A percentile compares a stretch with the other conserved stretches of the same genome.
Evolutionary conservation across 2,329 filamentous ascomycete species (phyloP).

Genomic region (Graphilbum fragrans): DNA sequence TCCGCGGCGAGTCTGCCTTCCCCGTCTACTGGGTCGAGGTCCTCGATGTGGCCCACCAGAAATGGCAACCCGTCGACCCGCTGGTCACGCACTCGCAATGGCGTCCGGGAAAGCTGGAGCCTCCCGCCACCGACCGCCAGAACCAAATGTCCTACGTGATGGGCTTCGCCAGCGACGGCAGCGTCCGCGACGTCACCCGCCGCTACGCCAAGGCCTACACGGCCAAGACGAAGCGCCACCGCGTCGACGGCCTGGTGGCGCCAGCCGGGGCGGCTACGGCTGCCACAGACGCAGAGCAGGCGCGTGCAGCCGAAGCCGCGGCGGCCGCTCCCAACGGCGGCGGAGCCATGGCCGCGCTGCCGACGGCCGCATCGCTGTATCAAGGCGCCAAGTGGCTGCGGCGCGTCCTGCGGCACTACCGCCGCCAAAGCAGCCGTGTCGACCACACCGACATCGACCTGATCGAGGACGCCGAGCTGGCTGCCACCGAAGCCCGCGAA

Average conservation of each 20-base stretch:
- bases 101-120: constrained; percentile 67
- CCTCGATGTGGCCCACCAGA: constrained; percentile 74
- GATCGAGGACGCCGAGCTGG: constrained; percentile 69
- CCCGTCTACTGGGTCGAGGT: constrained; percentile 94
- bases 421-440: constrained; percentile 10
- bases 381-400: constrained; percentile 37
- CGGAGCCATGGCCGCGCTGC: too few relatives aligned
- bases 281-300: neutral
- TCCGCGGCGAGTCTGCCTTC: constrained; percentile 62
- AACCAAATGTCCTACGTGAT: constrained; percentile 77
- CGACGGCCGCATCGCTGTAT: too few relatives aligned
- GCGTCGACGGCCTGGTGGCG: constrained; percentile 48
- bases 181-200: constrained; percentile 72
- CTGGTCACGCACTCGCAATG: constrained; percentile 70
- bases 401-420: constrained; percentile 35
- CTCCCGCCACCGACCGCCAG: constrained; percentile 61
- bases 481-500: constrained; percentile 59
- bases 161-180: constrained; percentile 70
- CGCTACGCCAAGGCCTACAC: constrained; percentile 83
- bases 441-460: constrained; percentile 55
- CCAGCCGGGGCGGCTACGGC: constrained; percentile 6
- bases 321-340: too few relatives aligned
- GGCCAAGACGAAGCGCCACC: constrained; percentile 70
- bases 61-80: constrained; percentile 83
- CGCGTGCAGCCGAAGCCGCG: neutral